Evolutionary conservation across 192 early-diverging fungal species (phyloP), one percentile per base, ranked within the genome.

Genomic region (Chytriomyces confervae): DNA sequence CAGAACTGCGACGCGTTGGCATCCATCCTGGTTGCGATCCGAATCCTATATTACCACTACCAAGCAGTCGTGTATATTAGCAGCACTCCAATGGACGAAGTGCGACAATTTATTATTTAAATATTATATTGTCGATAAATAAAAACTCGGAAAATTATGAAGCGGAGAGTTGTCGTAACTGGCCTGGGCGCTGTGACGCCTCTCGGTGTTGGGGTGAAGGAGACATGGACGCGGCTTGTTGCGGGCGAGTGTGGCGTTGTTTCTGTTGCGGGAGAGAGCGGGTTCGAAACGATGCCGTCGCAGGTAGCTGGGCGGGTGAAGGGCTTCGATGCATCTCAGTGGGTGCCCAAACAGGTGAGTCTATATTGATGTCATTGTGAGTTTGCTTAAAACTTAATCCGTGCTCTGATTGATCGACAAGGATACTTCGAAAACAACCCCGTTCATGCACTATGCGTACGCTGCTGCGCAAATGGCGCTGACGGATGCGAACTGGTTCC

Each of bases 181-280:
- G 97, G 97, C 5, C 86, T 98, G 6, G 97, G 97, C 6, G 84
- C 96, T 18, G 93, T 98, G 45, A 95, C 95, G 20, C 97, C 97
- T 2, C 86, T 98, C 16, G 95, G 92, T 61, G 89, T 90, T 1
- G 94, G 94, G 66, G 90, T 93, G 16, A 79, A 45, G 7, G 79
- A 84, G 24, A 85, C 88, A 0, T 98, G 96, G 96, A 77, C 80
- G 18, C 87, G 82, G 68, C 85, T 98, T 29, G 66, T 97, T 46
- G 88, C 89, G 7, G 90, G 89, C 1, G 73, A 88, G 27, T 94
- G 91, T 77, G 97, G 96, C 16, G 89, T 98, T 62, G 85, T 89
- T 36, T 94, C 93, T 16, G 81, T 95, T 18, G 50, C 64, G 69
- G 75, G 67, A 44, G 66, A 66, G 7, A 77, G 73, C n/a, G 79